Percentiles rank a stretch among this genome's conserved stretches.
Evolutionary conservation across 495 filamentous ascomycete genomes (phyloP).

Genomic region (Aspergillus nanangensis): DNA sequence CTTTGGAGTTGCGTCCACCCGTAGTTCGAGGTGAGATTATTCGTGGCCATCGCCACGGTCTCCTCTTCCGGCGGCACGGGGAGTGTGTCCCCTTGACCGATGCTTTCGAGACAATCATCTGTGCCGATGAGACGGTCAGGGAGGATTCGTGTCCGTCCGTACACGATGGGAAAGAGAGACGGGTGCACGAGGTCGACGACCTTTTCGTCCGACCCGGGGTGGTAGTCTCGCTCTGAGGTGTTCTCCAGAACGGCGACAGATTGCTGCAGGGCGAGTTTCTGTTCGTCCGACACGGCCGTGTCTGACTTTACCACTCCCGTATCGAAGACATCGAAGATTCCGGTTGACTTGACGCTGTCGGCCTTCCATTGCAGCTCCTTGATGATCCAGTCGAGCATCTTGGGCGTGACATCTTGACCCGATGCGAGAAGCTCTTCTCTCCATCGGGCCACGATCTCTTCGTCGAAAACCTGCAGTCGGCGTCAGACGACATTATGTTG

Average conservation of each 20-base stretch:
- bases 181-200: constrained; percentile 61
- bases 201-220: constrained; percentile 47
- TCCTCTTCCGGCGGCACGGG: constrained; percentile 9
- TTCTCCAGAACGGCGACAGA: constrained; percentile 35
- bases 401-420: constrained; percentile 29
- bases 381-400: constrained; percentile 50
- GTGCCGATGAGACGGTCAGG: constrained; percentile 30
- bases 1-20: constrained; percentile 2
- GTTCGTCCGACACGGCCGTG: constrained; percentile 20
- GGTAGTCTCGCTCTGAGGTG: constrained; percentile 51
- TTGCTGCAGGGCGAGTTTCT: constrained; percentile 20
- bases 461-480: constrained; percentile 35
- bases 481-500: background rate
- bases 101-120: constrained; percentile 32
- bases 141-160: constrained; percentile 47
- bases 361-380: constrained; percentile 47
- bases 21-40: background rate
- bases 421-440: constrained; percentile 23
- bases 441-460: constrained; percentile 35
- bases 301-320: constrained; percentile 34
- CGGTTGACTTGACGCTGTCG: constrained; percentile 19
- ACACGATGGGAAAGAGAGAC: constrained; percentile 55
- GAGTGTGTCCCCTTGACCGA: constrained; percentile 35
- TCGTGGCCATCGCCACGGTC: background rate
- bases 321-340: constrained; percentile 26